Conservation (phyloP, 345 rosid species). For the Viola odorata region DNA sequence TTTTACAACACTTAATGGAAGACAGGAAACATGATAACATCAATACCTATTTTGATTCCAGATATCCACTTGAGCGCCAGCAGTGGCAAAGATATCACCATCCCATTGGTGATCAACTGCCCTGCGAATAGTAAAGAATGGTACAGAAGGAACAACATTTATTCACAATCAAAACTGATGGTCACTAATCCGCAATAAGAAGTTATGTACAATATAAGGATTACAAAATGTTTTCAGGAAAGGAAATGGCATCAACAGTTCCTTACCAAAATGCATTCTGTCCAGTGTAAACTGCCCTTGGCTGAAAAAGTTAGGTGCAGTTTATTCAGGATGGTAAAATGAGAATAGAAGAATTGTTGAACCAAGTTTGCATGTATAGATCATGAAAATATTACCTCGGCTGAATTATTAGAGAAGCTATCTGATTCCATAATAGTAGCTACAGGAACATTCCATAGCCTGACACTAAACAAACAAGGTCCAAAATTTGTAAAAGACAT, state of each 20-base stretch:
- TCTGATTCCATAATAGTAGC: conserved; percentile 50
- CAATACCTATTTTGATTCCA: conserved; percentile 92
- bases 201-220: neutral
- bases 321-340: conserved; percentile 14
- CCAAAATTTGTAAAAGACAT: neutral
- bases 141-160: neutral
- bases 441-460: conserved; percentile 91
- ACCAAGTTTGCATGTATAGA: neutral
- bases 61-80: conserved; percentile 88
- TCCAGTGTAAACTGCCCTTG: conserved; percentile 62
- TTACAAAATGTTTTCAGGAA: neutral
- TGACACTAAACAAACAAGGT: conserved; percentile 48
- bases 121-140: conserved; percentile 34
- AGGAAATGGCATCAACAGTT: neutral
- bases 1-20: neutral
- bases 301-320: conserved; percentile 40
- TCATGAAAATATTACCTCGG: conserved; percentile 44
- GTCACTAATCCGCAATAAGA: no score
- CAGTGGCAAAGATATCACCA: conserved; percentile 86
- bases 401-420: conserved; percentile 29
- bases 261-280: conserved; percentile 79
- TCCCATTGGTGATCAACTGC: conserved; percentile 95
- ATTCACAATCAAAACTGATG: no score
- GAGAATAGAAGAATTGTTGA: conserved; percentile 4
- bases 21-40: conserved; percentile 4